These are phyloP conservation scores for Microdochium nivale DNA, from an alignment of 2,329 filamentous ascomycete genomes.

Conservation along the genomic window DNA sequence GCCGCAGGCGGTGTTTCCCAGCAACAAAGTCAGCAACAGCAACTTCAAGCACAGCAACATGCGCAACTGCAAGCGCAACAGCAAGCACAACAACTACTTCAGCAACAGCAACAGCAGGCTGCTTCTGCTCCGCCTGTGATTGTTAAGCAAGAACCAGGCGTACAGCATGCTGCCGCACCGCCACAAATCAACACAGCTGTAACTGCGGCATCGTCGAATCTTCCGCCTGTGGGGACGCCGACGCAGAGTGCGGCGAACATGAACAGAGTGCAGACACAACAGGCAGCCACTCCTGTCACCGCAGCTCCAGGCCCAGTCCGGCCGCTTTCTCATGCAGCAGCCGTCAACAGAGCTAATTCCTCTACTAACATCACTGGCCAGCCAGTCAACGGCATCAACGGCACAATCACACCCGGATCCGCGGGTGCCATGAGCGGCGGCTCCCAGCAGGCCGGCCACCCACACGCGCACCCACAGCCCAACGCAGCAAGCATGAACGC, in stretches of 20 bases:
- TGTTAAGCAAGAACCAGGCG: conserved; percentile 26
- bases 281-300: conserved; percentile 7
- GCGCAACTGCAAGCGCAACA: conserved; percentile 12
- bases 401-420: conserved; percentile 15
- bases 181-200: conserved; percentile 41
- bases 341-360: conserved; percentile 21
- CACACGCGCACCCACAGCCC: conserved; percentile 40
- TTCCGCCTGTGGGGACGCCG: conserved; percentile 36
- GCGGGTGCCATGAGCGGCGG: conserved; percentile 10
- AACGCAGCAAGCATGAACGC: conserved; percentile 31
- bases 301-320: conserved; percentile 12
- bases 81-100: conserved; percentile 15
- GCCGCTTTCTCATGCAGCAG: conserved; percentile 17
- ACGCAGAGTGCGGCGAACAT: conserved; percentile 31
- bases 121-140: conserved; percentile 14
- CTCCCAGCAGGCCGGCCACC: conserved; percentile 28
- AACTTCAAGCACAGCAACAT: conserved; percentile 7
- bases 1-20: conserved; percentile 9
- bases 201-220: conserved; percentile 24
- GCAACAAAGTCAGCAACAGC: conserved; percentile 12
- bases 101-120: conserved; percentile 10
- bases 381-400: conserved; percentile 14
- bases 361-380: conserved; percentile 15
- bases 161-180: conserved; percentile 21
- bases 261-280: conserved; percentile 36